Base-by-base conservation (phyloP, 129 eudicot genomes). In the Lactuca saligna region DNA sequence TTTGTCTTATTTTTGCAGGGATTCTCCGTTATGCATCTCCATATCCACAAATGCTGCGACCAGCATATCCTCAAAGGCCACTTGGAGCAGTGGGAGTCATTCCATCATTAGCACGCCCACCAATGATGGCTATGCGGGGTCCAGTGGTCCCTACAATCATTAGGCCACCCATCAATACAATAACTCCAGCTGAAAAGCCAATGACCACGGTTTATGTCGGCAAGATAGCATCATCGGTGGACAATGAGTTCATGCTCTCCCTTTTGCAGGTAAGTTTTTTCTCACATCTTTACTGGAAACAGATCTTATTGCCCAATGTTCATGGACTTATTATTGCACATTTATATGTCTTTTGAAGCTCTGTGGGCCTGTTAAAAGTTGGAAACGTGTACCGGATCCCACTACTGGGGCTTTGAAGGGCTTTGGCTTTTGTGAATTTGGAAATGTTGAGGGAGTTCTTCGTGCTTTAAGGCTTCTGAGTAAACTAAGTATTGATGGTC, bases 401-500 rank as follows among this genome's bases (percentile, higher is more conserved):
- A 79, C 95, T 17, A 82, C 76, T 56, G 99, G 97, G 55, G 81
- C 91, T 51, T 74, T 83, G 8, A 89, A 81, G 85, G 88, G 95
- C 33, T 94, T 85, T 80, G 99, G 99, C 13, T 81, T 89, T 79
- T 94, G 99, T 76, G 99, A 94, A 76, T 94, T 94, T 80, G 99
- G 87, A 75, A 81, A 93, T 46, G 96, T 93, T 63, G 99, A 94
- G 79, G 99, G 99, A 16, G 95, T 90, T 78, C 82, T 94, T 60
- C 96, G 97, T 78, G 99, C 97, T 68, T 54, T 90, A 62, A 78
- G 99, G 44, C 77, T 94, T 67, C 82, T 94, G 78, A 83, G 77
- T 75, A 94, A 94, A 80, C 74, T 91, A 74, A 94, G 80, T 72
- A 68, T 94, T 66, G 99, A 94, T 85, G 99, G 97, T 63, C 97